Evolutionary conservation across 345 rosid genomes (phyloP).

Genomic region (Citrus sinensis): DNA sequence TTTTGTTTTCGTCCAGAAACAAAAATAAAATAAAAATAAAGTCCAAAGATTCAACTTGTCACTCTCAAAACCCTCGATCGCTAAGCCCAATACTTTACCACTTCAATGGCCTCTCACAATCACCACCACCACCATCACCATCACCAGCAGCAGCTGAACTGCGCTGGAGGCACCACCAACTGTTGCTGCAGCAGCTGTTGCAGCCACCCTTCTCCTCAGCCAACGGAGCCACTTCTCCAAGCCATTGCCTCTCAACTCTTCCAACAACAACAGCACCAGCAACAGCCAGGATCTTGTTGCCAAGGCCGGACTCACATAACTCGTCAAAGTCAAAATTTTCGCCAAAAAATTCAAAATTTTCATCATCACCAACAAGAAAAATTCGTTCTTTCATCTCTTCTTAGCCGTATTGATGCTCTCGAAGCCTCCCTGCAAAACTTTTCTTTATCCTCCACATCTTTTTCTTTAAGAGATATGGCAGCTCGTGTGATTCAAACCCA

Average conservation of each 20-base stretch:
- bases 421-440: conserved; percentile 44
- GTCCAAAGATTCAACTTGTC: neutral
- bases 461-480: conserved; percentile 59
- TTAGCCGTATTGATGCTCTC: conserved; percentile 50
- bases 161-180: conserved; percentile 7
- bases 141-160: conserved; percentile 4
- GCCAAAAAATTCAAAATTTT: conserved; percentile 1
- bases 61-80: neutral
- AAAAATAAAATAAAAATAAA: neutral
- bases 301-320: conserved; percentile 14
- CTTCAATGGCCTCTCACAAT: conserved; percentile 53
- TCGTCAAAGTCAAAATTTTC: conserved; percentile 15
- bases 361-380: conserved; percentile 15
- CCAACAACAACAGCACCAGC: conserved; percentile 32
- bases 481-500: conserved; percentile 81
- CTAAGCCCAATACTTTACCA: neutral
- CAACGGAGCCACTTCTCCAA: conserved; percentile 49
- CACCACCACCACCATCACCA: conserved; percentile 25
- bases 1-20: no score
- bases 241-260: conserved; percentile 44
- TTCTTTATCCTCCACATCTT: conserved; percentile 17
- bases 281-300: conserved; percentile 14
- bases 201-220: conserved; percentile 25
- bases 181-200: conserved; percentile 28
- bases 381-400: conserved; percentile 41